Evolutionary conservation across 768 basidiomycete species (phyloP).

Genomic region (Naganishia onofrii): DNA sequence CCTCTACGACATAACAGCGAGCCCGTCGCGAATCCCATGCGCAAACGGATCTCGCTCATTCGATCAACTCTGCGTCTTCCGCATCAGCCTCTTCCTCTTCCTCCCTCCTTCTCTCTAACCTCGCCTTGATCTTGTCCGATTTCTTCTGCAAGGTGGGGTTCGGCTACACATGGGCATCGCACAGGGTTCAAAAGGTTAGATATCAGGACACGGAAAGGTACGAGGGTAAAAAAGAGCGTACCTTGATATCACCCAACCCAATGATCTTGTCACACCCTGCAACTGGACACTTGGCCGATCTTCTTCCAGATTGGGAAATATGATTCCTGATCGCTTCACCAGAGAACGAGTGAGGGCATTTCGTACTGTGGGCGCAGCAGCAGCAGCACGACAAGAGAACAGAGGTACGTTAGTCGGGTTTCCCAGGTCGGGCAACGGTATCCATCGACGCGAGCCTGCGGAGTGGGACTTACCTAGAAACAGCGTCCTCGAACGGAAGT

Average conservation of each 20-base stretch:
- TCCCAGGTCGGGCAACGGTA: background rate
- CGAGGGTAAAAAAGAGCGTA: conserved; percentile 24
- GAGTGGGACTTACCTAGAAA: conserved; percentile 72
- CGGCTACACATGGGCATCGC: conserved; percentile 3
- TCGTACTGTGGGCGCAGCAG: conserved; percentile 59
- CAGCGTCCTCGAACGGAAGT: conserved; percentile 65
- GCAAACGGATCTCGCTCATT: background rate
- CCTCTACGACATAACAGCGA: no score
- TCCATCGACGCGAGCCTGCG: no score
- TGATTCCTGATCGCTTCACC: conserved; percentile 66
- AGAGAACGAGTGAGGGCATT: conserved; percentile 83
- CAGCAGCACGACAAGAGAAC: background rate
- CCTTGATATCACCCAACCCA: conserved; percentile 42
- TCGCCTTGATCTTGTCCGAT: conserved; percentile 32
- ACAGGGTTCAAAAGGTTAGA: no score
- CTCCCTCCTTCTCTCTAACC: conserved; percentile 28
- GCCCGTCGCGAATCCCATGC: background rate
- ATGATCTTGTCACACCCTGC: conserved; percentile 45
- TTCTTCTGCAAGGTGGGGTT: conserved; percentile 34
- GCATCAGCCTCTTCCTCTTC: conserved; percentile 33
- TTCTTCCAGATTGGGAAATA: conserved; percentile 50
- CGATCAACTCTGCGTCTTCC: conserved; percentile 32
- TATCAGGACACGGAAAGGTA: background rate
- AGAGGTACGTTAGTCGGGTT: background rate
- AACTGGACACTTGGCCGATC: conserved; percentile 46